phyloP scores from a whole-genome alignment of 441 rosid genomes.

The Euphorbia schlechtendalii region DNA sequence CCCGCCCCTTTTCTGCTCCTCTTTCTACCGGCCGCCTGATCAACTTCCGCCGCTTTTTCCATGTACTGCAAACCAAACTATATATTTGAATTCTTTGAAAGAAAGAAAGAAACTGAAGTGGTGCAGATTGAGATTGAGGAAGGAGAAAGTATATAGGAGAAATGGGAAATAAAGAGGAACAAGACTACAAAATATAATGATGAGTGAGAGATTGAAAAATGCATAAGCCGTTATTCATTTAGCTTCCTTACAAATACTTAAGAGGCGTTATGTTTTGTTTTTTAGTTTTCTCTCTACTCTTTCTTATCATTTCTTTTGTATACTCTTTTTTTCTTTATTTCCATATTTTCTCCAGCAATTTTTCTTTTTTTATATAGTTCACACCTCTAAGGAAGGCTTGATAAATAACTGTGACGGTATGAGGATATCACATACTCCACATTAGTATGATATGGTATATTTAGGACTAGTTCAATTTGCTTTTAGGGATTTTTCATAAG shows the following conservation, averaged over 20 bases:
- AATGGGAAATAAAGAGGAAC: background rate
- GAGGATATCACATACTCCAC: too few relatives aligned
- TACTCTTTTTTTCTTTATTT: too few relatives aligned
- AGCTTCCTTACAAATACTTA: constrained; percentile 27
- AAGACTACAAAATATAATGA: constrained; percentile 32
- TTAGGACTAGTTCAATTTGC: too few relatives aligned
- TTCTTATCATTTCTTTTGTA: background rate
- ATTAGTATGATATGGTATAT: too few relatives aligned
- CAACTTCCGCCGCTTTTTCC: constrained; percentile 9
- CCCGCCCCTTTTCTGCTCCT: constrained; percentile 21
- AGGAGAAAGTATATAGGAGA: background rate
- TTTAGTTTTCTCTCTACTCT: background rate
- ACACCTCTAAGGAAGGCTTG: too few relatives aligned
- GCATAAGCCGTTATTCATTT: constrained; percentile 35
- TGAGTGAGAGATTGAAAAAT: constrained; percentile 18
- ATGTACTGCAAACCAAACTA: background rate
- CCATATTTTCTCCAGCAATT: too few relatives aligned
- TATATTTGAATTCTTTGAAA: too few relatives aligned
- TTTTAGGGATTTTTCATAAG: too few relatives aligned
- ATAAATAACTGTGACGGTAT: too few relatives aligned
- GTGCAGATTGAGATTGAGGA: background rate
- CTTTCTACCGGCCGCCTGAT: constrained; percentile 14
- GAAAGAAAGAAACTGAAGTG: too few relatives aligned
- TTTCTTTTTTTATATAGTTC: too few relatives aligned
- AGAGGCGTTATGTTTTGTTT: background rate